Percentiles rank a stretch among this genome's conserved stretches.
phyloP scores from a whole-genome alignment of 768 basidiomycete species.

The Trametes coccinea region DNA sequence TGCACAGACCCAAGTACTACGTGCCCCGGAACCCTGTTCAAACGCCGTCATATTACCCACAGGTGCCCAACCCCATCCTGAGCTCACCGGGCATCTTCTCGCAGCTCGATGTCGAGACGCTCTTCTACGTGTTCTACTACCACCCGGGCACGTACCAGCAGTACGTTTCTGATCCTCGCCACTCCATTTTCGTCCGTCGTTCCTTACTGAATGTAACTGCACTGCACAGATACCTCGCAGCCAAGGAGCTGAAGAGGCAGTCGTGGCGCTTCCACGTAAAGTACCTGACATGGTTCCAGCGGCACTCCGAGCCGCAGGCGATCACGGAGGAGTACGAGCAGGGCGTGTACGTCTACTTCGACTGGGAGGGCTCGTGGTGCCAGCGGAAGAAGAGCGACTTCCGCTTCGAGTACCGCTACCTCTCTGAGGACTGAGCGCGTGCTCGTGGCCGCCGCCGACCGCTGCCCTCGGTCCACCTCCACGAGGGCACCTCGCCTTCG shows the following conservation, averaged over 20 bases:
- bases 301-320: constrained; percentile 95
- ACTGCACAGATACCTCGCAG: constrained; percentile 78
- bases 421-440: constrained; percentile 75
- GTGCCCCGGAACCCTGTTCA: constrained; percentile 89
- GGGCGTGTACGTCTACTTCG: constrained; percentile 98
- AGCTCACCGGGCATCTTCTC: constrained; percentile 83
- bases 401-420: constrained; percentile 93
- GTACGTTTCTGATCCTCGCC: constrained; percentile 45
- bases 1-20: constrained; percentile 88
- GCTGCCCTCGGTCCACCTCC: background rate
- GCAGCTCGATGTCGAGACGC: constrained; percentile 93
- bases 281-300: constrained; percentile 99
- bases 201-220: background rate
- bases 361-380: constrained; percentile 99
- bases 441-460: background rate
- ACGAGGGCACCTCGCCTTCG: background rate
- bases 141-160: constrained; percentile 97
- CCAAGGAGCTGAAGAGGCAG: constrained; percentile 94
- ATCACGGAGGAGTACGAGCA: constrained; percentile 99
- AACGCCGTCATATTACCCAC: constrained; percentile 94
- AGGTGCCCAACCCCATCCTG: constrained; percentile 76
- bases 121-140: constrained; percentile 99
- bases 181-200: background rate
- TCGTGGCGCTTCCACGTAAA: constrained; percentile 99
- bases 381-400: constrained; percentile 98